Percentiles rank a stretch among this genome's conserved stretches.
Evolutionary conservation across 306 rosid species (phyloP).

Genomic region (Vicia villosa): DNA sequence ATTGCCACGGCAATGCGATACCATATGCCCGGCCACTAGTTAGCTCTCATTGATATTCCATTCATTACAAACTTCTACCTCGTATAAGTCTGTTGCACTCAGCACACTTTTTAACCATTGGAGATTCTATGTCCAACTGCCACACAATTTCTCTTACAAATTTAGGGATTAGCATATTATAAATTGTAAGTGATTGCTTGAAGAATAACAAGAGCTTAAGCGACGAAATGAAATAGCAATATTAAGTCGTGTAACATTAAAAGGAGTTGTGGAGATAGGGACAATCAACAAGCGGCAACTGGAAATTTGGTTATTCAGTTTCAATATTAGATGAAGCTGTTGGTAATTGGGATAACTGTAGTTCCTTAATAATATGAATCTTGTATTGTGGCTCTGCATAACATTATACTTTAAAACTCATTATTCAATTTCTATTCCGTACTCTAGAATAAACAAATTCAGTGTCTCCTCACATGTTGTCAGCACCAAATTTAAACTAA

Average conservation of each 20-base stretch:
- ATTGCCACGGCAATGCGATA: constrained; percentile 15
- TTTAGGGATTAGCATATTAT: not conserved
- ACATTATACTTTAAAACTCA: constrained; percentile 19
- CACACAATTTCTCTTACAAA: not conserved
- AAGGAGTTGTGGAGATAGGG: constrained; percentile 8
- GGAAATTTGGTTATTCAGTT: constrained; percentile 15
- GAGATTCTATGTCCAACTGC: constrained; percentile 19
- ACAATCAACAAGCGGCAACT: not conserved
- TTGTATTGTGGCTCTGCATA: constrained; percentile 4
- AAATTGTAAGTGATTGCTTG: not conserved
- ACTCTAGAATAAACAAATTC: not conserved
- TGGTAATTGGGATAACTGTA: constrained; percentile 13
- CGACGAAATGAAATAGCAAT: constrained; percentile 1
- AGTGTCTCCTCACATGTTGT: constrained; percentile 17
- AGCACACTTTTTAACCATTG: not conserved
- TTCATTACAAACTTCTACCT: constrained; percentile 3
- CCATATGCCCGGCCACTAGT: constrained; percentile 9
- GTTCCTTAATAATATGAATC: constrained; percentile 21
- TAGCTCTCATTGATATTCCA: constrained; percentile 3
- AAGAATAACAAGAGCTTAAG: not conserved
- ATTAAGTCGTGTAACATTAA: not conserved
- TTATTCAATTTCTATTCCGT: not conserved
- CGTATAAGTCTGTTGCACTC: not conserved
- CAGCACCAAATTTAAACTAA: not conserved
- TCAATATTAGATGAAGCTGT: not conserved